Base-by-base conservation (phyloP, 2,329 filamentous ascomycete species). In the Diaporthe ampelina region DNA sequence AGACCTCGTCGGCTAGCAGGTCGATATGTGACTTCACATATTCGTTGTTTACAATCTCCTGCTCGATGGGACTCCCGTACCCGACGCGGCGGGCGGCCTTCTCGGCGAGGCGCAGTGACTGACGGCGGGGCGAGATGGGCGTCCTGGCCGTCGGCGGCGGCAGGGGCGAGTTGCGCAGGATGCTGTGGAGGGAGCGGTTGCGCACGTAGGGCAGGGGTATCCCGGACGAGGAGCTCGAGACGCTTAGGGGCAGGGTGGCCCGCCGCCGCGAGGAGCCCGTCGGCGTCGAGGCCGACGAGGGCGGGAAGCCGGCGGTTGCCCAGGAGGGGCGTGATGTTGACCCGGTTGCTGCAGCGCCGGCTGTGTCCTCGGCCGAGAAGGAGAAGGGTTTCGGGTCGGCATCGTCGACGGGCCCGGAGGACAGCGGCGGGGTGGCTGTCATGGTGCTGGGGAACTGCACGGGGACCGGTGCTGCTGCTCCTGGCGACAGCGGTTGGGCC, bases 1-100 rank as follows among this genome's bases (percentile, higher is more conserved):
- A 89, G 29, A 84, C 84, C 32, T 92, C 90, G 63, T 92, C 91
- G 21, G 61, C 73, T 1, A 93, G 85, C 45, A 92, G 84, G 78
- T 93, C 91, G 74, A 92, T 90, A 79, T 92, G 91, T 1, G 90
- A 92, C 73, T 85, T 89, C 37, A 87, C 88, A 80, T 92, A 93
- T 78, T 85, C 88, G 80, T 89, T 90, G 11, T 89, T 93, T 21
- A 86, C 89, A 78, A 93, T 93, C 32, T 90, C 91, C 80, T 92
- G 89, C 21, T 88, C 90, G 48, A 93, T 81, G 0, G 91, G 91
- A 76, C 87, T 90, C 78, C 91, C 88, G 80, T 92, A 93, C 56
- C 88, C 89, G 3, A 93, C 91, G 68, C 87, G 87, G 75, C 88
- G 86, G 17, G 86, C 85, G 1, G 87, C 87, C 77, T 87, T 88